phyloP scores from a whole-genome alignment of 192 early-diverging fungal genomes.

The Coemansia sp. region DNA sequence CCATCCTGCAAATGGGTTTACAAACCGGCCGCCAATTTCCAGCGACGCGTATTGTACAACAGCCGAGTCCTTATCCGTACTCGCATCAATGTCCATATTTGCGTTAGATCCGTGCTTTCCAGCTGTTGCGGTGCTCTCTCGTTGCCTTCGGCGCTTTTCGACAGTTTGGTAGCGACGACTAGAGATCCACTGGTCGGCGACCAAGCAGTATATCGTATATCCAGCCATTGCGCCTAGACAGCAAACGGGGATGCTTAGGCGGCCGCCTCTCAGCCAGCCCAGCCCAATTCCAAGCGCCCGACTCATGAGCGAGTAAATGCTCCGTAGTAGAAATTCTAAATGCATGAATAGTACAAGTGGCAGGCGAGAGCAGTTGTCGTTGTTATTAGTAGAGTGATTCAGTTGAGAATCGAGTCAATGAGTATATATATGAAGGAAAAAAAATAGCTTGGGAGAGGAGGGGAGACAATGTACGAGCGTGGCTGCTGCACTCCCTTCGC shows the following conservation, averaged over 20 bases:
- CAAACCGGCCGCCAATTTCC: slow-evolving; percentile 50
- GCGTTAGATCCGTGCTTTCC: neutral
- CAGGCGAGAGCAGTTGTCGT: neutral
- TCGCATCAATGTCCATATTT: neutral
- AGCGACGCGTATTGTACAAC: slow-evolving; percentile 26
- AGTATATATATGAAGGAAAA: neutral
- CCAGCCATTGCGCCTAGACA: slow-evolving; percentile 49
- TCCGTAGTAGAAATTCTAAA: slow-evolving; percentile 1
- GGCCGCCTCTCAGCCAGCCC: slow-evolving; percentile 35
- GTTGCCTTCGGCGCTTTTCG: slow-evolving; percentile 16
- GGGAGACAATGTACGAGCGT: neutral
- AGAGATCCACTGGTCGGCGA: slow-evolving; percentile 45
- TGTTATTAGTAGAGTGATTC: neutral
- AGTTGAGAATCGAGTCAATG: neutral
- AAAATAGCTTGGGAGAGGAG: neutral
- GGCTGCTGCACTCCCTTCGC: neutral
- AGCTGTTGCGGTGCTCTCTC: slow-evolving; percentile 4
- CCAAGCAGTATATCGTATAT: slow-evolving; percentile 36
- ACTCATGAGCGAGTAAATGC: slow-evolving; percentile 25
- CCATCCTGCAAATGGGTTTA: slow-evolving; percentile 57
- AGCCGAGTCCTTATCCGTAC: neutral
- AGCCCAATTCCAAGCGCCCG: slow-evolving; percentile 41
- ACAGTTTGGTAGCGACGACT: slow-evolving; percentile 27
- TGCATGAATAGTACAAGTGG: neutral
- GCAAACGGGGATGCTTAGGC: slow-evolving; percentile 32